Evolutionary conservation across 1,284 basidiomycete genomes (phyloP), one percentile per base, ranked within the genome.

Genomic region (Melampsora larici-populina): DNA sequence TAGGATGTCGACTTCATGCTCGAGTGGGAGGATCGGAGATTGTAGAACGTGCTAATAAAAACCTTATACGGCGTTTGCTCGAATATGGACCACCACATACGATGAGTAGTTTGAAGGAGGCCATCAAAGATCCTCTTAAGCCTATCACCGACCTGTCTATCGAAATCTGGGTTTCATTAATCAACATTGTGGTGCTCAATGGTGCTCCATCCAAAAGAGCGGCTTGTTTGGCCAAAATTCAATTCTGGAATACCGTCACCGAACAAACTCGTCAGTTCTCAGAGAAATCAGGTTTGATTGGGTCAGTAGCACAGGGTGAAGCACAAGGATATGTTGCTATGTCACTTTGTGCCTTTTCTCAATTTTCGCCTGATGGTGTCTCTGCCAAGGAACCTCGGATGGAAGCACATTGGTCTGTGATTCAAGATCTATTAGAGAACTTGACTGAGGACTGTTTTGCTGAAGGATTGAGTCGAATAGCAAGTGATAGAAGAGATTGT

Each of bases 21-120:
- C 62, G 48, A 40, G 8, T 31, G 2, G 40, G 49, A 2, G 62
- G 51, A 9, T 24, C 64, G 11, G 71, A 73, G 36, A 33, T 73
- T 65, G 71, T 62, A 2, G 33, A 65, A 31, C 71, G 71, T 11
- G 51, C 71, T n/a, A 40, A 51, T 9, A 31, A 26, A 13, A 29
- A 74, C 43, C 43, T 77, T 7, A 31, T 77, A 7, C 67, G 58
- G 15, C 74, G 74, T 48, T 49, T 77, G 15, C 48, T 77, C 36
- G 74, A 77, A 48, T 69, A 63, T 49, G 74, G 74, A 21, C 67
- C 67, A n/a, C 66, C 66, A 48, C 48, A 68, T 17, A 76, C 64
- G 21, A 67, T 76, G 64, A 36, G 48, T 15, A 58, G 43, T 29
- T 60, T 76, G 36, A 76, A 62, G 40, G 51, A 31, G 33, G 43